Evolutionary conservation across 202 grass and related monocot genomes (phyloP).

Genomic region (Saccharum hybrid): DNA sequence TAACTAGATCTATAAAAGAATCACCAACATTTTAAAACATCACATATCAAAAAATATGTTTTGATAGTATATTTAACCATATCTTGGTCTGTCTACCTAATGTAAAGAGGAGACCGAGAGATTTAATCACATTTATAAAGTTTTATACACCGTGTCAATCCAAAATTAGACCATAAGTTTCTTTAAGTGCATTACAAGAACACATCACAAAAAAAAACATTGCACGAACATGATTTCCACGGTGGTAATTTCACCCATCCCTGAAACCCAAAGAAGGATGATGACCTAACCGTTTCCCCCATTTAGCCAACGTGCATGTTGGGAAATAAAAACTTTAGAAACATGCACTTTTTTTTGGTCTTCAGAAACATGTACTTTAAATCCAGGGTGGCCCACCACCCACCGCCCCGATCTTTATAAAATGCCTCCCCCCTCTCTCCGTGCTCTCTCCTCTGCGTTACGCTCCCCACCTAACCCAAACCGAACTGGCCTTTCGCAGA

Average conservation of each 20-base stretch:
- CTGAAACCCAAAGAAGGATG: neutral
- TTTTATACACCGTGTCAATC: neutral
- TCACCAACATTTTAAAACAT: too few relatives aligned
- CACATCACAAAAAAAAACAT: neutral
- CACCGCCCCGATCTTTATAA: slow-evolving; percentile 37
- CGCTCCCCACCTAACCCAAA: neutral
- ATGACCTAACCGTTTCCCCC: neutral
- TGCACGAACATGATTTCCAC: neutral
- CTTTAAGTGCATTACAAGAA: too few relatives aligned
- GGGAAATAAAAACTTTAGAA: neutral
- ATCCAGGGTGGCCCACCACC: slow-evolving; percentile 35
- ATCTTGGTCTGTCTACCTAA: too few relatives aligned
- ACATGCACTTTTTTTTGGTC: too few relatives aligned
- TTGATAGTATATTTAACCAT: too few relatives aligned
- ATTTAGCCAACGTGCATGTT: slow-evolving; percentile 4
- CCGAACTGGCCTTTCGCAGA: slow-evolving; percentile 12
- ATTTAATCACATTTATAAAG: neutral
- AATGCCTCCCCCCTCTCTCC: neutral
- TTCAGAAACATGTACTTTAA: too few relatives aligned
- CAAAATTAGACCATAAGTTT: neutral
- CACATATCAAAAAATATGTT: too few relatives aligned
- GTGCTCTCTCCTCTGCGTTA: neutral
- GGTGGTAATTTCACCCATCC: neutral
- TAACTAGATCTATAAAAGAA: too few relatives aligned
- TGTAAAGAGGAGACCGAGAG: too few relatives aligned